Evolutionary conservation across 2,329 filamentous ascomycete genomes (phyloP), one percentile per base, ranked within the genome.

Genomic region (Biscogniauxia sp.): DNA sequence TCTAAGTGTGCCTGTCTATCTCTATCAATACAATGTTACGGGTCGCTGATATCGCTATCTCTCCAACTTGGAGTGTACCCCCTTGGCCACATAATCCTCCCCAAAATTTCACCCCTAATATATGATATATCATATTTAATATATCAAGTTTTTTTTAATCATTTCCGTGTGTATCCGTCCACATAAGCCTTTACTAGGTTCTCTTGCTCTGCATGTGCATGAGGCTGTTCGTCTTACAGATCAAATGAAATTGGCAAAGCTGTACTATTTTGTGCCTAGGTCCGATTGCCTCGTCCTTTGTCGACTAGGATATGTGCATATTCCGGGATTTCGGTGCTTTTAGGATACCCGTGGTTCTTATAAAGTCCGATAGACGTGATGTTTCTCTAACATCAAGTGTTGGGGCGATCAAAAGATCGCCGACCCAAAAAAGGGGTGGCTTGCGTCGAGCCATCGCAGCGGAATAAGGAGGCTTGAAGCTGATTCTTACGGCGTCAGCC

Each of bases 341-440:
- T 9, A 32, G 28, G 9, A 13, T 32, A 32, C 3, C 28, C 9
- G 28, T 32, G 9, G 28, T 32, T 32, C 11, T 32, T 32, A 32
- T 32, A 32, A 32, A 32, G 3, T 32, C 11, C 11, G 28, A 17
- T 17, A n/a, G 11, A 7, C 11, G 13, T 45, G 37, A 45, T 45
- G 17, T 45, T n/a, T 17, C 37, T 45, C 37, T 45, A 45, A 45
- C 37, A 5, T 45, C 13, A 45, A 17, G 37, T 45, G 37, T n/a
- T 53, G 51, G 57, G 57, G 20, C 32, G 56, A 55, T 50, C 50
- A 26, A 57, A 23, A 58, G 61, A 66, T 66, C 63, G 54, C 51
- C 61, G 51, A 57, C 17, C 53, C 57, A 51, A 61, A 57, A 49
- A 53, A 55, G 60, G 61, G 57, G 62, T 67, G 65, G 65, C 65